Evolutionary conservation across 441 rosid species (phyloP).

Genomic region (Bocquillonia castaneifolia): DNA sequence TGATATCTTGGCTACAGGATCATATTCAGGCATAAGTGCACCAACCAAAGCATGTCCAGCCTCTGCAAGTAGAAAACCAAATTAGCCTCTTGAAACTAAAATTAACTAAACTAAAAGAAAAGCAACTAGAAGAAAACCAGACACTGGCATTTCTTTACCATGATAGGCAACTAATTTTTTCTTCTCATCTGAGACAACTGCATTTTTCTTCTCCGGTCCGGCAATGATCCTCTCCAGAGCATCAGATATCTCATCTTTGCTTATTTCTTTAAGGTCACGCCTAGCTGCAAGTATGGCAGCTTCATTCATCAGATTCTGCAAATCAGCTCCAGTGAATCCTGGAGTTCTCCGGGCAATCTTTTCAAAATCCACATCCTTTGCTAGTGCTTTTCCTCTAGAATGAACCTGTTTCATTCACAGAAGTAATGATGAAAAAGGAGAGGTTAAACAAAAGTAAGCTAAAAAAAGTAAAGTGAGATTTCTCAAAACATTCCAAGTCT

Average conservation of each 20-base stretch:
- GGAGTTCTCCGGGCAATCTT: slow-evolving; percentile 89
- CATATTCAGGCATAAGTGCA: slow-evolving; percentile 91
- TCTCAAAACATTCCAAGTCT: neutral
- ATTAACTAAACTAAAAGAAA: neutral
- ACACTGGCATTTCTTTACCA: slow-evolving; percentile 34
- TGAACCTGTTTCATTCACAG: slow-evolving; percentile 51
- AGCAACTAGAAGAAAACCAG: neutral
- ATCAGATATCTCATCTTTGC: slow-evolving; percentile 93
- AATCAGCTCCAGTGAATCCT: slow-evolving; percentile 88
- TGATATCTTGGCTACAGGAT: slow-evolving; percentile 91
- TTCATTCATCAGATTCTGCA: slow-evolving; percentile 94
- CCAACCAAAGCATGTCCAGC: slow-evolving; percentile 96
- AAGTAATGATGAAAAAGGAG: neutral
- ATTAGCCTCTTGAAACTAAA: slow-evolving; percentile 13
- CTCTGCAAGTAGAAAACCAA: slow-evolving; percentile 42
- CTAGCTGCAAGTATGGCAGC: slow-evolving; percentile 95
- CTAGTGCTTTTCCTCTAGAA: slow-evolving; percentile 85
- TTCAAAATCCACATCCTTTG: slow-evolving; percentile 78
- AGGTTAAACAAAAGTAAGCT: neutral
- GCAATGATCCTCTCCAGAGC: slow-evolving; percentile 95
- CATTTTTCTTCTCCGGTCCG: slow-evolving; percentile 95
- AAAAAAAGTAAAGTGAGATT: neutral
- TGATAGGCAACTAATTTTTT: slow-evolving; percentile 86
- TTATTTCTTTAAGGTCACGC: slow-evolving; percentile 90
- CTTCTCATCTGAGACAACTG: slow-evolving; percentile 87